Conservation (phyloP, 2,329 filamentous ascomycete species). For the Fusarium napiforme region DNA sequence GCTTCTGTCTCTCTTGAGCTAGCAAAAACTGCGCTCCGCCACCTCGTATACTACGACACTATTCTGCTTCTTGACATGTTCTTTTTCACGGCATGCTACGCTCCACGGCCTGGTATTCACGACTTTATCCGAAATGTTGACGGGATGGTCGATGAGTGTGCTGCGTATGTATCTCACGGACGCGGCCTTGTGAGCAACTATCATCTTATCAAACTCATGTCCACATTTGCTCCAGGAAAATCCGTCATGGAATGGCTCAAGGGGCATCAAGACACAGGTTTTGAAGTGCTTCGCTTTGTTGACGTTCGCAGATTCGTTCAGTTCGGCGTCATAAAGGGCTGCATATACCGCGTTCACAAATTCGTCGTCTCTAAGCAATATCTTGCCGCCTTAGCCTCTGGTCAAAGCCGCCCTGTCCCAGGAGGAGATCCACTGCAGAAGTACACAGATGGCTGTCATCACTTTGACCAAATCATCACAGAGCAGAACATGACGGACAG, state of each 20-base stretch:
- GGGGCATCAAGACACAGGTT: conserved; percentile 73
- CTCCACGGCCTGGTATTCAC: conserved; percentile 79
- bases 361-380: conserved; percentile 80
- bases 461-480: conserved; percentile 85
- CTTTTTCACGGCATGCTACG: conserved; percentile 92
- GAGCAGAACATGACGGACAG: conserved; percentile 77
- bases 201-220: conserved; percentile 84
- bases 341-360: conserved; percentile 92
- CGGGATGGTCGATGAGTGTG: conserved; percentile 86
- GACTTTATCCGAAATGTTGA: conserved; percentile 81
- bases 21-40: conserved; percentile 85
- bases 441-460: conserved; percentile 80
- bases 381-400: conserved; percentile 65
- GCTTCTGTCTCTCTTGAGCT: conserved; percentile 89
- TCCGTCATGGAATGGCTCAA: conserved; percentile 90
- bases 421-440: conserved; percentile 66
- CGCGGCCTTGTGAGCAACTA: conserved; percentile 64
- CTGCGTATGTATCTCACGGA: conserved; percentile 76
- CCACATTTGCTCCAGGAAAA: conserved; percentile 82
- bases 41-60: conserved; percentile 93
- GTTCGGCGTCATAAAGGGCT: conserved; percentile 95
- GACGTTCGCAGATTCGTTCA: conserved; percentile 93
- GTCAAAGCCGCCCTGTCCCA: conserved; percentile 56
- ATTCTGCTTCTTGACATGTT: conserved; percentile 93
- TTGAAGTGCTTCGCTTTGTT: conserved; percentile 76